A percentile compares a stretch with the other conserved stretches of the same genome.
Evolutionary conservation across 1,284 basidiomycete species (phyloP).

Genomic region (Naganishia sp.): DNA sequence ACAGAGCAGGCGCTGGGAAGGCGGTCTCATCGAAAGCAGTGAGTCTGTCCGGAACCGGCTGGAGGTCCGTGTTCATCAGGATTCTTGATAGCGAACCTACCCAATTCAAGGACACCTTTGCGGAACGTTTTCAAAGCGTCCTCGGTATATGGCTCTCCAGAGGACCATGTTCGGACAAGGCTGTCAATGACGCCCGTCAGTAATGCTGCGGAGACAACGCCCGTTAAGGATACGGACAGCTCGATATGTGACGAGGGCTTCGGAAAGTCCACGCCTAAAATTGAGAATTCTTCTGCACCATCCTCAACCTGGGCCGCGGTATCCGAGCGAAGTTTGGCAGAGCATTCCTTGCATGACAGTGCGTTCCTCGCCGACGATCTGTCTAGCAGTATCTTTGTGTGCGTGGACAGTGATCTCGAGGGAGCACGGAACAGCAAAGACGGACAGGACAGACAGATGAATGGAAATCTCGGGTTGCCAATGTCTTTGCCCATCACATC

Average conservation of each 20-base stretch:
- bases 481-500: neutral
- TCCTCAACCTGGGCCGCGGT: neutral
- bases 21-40: conserved; percentile 21
- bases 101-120: neutral
- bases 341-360: conserved; percentile 1
- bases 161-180: neutral
- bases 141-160: neutral
- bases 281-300: neutral
- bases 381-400: neutral
- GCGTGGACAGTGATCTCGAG: conserved; percentile 3
- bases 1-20: conserved; percentile 22
- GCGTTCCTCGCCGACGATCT: neutral
- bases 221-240: too few species aligned
- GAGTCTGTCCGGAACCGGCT: neutral
- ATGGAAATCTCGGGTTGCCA: neutral
- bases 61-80: neutral
- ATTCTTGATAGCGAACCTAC: neutral
- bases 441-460: neutral
- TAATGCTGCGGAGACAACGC: neutral
- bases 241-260: too few species aligned
- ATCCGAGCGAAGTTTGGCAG: neutral
- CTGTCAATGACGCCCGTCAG: too few species aligned
- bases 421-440: neutral
- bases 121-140: neutral
- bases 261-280: neutral